Evolutionary conservation across 2,329 filamentous ascomycete species (phyloP).

Genomic region (Aspergillus luchuensis): DNA sequence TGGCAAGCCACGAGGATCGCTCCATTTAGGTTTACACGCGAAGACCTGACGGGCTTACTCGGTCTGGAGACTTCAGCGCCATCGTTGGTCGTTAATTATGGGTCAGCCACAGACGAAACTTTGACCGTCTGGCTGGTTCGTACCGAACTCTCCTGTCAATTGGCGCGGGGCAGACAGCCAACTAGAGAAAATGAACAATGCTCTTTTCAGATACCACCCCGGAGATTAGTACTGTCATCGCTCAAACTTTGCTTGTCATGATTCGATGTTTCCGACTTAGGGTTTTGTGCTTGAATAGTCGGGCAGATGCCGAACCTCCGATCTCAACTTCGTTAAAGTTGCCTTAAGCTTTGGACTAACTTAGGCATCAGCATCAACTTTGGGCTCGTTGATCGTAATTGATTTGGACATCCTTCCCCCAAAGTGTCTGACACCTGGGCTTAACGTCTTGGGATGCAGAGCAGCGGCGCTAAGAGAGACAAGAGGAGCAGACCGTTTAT

Average conservation of each 20-base stretch:
- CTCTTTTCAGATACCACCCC: slow-evolving; percentile 19
- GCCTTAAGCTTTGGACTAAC: slow-evolving; percentile 1
- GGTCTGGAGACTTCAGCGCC: slow-evolving; percentile 5
- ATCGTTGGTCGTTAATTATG: not conserved
- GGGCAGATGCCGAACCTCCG: slow-evolving; percentile 3
- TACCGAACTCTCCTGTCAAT: slow-evolving; percentile 14
- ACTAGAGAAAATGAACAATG: slow-evolving; percentile 16
- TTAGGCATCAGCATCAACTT: not conserved
- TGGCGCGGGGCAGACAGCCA: slow-evolving; percentile 10
- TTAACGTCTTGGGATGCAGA: not conserved
- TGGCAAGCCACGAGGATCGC: slow-evolving; percentile 17
- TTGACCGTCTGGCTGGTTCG: slow-evolving; percentile 13
- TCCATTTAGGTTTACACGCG: slow-evolving; percentile 12
- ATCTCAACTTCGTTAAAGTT: slow-evolving; percentile 1
- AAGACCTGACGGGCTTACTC: slow-evolving; percentile 13
- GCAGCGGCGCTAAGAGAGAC: not conserved
- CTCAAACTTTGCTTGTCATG: slow-evolving; percentile 6
- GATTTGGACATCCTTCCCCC: not conserved
- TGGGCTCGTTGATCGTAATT: not conserved
- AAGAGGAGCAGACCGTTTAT: not conserved
- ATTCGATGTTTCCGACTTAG: not conserved
- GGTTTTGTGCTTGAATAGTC: not conserved
- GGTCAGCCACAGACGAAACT: slow-evolving; percentile 1
- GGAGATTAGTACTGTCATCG: slow-evolving; percentile 12
- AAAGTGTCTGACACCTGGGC: not conserved